Evolutionary conservation across 352 stramenopile genomes (phyloP).

Genomic region (Phytophthora foliorum): DNA sequence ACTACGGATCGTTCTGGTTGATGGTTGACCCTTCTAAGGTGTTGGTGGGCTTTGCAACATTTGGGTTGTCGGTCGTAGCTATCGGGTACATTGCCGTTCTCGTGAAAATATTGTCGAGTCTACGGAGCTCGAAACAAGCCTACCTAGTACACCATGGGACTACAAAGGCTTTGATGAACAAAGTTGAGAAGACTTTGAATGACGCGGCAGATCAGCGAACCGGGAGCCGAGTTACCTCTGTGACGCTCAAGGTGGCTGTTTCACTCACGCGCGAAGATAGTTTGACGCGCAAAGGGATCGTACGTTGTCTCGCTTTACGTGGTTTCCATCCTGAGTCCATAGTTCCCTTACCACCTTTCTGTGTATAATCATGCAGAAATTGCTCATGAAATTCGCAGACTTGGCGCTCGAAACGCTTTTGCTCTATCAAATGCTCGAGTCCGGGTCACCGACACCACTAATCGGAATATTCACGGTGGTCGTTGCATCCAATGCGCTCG

Average conservation of each 20-base stretch:
- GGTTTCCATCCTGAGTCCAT: not conserved
- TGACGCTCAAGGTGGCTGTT: not conserved
- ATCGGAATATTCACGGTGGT: constrained; percentile 28
- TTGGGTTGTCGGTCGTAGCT: constrained; percentile 14
- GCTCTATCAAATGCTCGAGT: constrained; percentile 38
- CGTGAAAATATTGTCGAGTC: constrained; percentile 13
- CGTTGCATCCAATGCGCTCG: constrained; percentile 25
- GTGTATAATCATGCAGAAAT: constrained; percentile 13
- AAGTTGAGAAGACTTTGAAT: not conserved
- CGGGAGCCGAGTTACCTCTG: not conserved
- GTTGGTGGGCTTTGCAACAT: constrained; percentile 20
- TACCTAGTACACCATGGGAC: constrained; percentile 9
- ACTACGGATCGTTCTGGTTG: constrained; percentile 45
- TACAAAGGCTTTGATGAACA: not conserved
- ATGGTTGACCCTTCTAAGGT: constrained; percentile 20
- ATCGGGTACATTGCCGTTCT: constrained; percentile 30
- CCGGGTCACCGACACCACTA: constrained; percentile 18
- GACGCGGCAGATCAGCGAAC: not conserved
- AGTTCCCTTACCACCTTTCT: not conserved
- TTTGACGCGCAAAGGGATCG: not conserved
- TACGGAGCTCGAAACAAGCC: not conserved
- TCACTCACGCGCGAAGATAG: constrained; percentile 3
- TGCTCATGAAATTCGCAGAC: constrained; percentile 29
- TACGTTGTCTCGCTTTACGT: not conserved
- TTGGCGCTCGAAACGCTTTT: constrained; percentile 29